phyloP scores from a whole-genome alignment of 2,329 filamentous ascomycete species.

The Pseudogymnoascus sp. region DNA sequence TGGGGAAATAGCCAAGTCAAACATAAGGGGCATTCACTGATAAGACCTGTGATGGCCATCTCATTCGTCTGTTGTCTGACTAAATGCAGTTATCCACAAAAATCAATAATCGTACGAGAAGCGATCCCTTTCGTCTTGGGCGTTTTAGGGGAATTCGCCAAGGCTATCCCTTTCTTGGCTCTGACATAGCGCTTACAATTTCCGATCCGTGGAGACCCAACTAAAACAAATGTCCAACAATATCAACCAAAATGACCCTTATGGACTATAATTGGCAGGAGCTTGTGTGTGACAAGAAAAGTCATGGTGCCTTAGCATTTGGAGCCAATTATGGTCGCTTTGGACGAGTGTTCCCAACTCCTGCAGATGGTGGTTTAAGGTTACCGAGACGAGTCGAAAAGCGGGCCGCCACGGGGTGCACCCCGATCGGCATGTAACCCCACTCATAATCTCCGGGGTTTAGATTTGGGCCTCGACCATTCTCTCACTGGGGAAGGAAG shows the following conservation, averaged over 20 bases:
- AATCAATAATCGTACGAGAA: background rate
- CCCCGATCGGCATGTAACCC: background rate
- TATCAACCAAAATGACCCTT: background rate
- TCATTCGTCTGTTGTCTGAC: background rate
- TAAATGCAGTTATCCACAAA: background rate
- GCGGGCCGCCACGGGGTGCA: background rate
- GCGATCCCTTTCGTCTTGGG: background rate
- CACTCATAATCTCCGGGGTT: background rate
- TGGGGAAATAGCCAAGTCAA: background rate
- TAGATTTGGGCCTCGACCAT: background rate
- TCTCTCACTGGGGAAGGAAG: background rate
- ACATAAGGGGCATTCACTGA: background rate
- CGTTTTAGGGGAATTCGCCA: background rate
- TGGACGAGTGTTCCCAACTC: background rate
- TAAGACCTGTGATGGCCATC: background rate
- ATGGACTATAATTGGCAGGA: background rate
- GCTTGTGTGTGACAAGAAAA: background rate
- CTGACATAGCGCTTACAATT: background rate
- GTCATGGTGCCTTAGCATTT: background rate
- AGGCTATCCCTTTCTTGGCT: conserved; percentile 5
- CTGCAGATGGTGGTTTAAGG: background rate
- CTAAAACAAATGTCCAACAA: background rate
- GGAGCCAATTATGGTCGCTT: background rate
- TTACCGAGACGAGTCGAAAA: background rate
- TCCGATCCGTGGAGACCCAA: background rate